These are phyloP conservation scores for Agaricus bisporus DNA, from an alignment of 768 basidiomycete species.

Conservation along the genomic window DNA sequence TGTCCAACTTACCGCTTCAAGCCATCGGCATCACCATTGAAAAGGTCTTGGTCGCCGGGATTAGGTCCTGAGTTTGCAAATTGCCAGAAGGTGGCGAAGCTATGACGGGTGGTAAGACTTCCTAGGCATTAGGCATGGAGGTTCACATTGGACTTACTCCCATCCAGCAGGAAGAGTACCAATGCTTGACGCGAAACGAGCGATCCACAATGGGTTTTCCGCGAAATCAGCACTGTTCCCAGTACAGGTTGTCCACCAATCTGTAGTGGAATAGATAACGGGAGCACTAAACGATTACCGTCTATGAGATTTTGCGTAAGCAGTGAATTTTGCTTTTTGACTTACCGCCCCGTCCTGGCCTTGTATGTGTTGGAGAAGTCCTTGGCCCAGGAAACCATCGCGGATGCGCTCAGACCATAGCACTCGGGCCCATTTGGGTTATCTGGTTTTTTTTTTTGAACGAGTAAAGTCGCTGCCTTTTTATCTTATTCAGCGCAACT, in stretches of 20 bases:
- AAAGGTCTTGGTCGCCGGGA: conserved; percentile 53
- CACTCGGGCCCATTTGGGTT: conserved; percentile 47
- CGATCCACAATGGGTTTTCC: conserved; percentile 56
- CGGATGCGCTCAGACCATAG: conserved; percentile 44
- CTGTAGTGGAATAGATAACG: conserved; percentile 46
- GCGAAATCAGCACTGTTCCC: conserved; percentile 49
- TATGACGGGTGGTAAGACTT: conserved; percentile 10
- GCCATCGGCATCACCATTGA: conserved; percentile 36
- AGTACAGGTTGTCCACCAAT: conserved; percentile 68
- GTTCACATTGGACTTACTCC: conserved; percentile 24
- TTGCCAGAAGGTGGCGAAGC: conserved; percentile 55
- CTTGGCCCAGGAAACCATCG: conserved; percentile 57
- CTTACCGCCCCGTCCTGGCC: conserved; percentile 37
- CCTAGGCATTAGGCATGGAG: neutral
- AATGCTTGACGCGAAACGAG: conserved; percentile 40
- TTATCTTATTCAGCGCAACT: conserved; percentile 7
- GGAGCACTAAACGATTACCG: neutral
- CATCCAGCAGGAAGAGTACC: conserved; percentile 58
- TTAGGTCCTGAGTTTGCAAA: conserved; percentile 44
- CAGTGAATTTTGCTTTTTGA: neutral
- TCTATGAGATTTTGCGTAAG: neutral
- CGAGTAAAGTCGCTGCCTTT: neutral
- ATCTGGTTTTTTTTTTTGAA: conserved; percentile 24
- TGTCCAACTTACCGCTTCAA: conserved; percentile 4
- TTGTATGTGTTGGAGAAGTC: conserved; percentile 61